Evolutionary conservation across 768 basidiomycete genomes (phyloP).

Genomic region (Floccularia luteovirens): DNA sequence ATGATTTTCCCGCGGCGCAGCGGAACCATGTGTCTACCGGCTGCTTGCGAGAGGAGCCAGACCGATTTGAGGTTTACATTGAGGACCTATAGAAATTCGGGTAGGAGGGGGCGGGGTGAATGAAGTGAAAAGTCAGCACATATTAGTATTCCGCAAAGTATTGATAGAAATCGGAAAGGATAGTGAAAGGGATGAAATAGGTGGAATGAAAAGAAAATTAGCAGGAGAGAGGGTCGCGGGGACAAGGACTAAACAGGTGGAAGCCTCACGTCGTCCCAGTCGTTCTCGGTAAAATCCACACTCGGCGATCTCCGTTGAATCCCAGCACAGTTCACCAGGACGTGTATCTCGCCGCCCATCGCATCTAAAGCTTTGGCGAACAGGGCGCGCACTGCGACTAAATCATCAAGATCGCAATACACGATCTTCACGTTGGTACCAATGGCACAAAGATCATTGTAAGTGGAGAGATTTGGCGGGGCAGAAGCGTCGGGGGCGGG

Average conservation of each 20-base stretch:
- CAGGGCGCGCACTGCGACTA: slow-evolving; percentile 29
- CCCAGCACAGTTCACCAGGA: slow-evolving; percentile 68
- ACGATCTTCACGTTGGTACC: slow-evolving; percentile 23
- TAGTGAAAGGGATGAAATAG: slow-evolving; percentile 1
- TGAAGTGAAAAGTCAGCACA: too few relatives aligned
- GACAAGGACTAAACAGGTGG: neutral
- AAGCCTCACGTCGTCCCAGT: slow-evolving; percentile 58
- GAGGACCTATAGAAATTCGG: slow-evolving; percentile 64
- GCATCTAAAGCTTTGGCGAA: slow-evolving; percentile 32
- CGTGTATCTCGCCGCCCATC: slow-evolving; percentile 37
- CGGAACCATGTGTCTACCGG: slow-evolving; percentile 86
- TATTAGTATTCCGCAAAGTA: neutral
- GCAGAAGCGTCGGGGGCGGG: slow-evolving; percentile 10
- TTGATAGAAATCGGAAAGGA: neutral
- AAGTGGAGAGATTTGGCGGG: slow-evolving; percentile 21
- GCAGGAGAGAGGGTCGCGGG: slow-evolving; percentile 2
- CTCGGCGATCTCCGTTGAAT: slow-evolving; percentile 52
- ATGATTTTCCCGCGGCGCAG: slow-evolving; percentile 62
- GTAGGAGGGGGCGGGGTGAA: too few relatives aligned
- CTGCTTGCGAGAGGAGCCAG: slow-evolving; percentile 80
- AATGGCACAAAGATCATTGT: slow-evolving; percentile 22
- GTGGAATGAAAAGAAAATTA: slow-evolving; percentile 1
- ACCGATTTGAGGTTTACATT: slow-evolving; percentile 84
- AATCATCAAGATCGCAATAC: slow-evolving; percentile 33
- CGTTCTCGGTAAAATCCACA: slow-evolving; percentile 54